Percentiles rank a stretch among this genome's conserved stretches.
Conservation (phyloP, 75 land plant genomes). For the Pinus taeda region DNA sequence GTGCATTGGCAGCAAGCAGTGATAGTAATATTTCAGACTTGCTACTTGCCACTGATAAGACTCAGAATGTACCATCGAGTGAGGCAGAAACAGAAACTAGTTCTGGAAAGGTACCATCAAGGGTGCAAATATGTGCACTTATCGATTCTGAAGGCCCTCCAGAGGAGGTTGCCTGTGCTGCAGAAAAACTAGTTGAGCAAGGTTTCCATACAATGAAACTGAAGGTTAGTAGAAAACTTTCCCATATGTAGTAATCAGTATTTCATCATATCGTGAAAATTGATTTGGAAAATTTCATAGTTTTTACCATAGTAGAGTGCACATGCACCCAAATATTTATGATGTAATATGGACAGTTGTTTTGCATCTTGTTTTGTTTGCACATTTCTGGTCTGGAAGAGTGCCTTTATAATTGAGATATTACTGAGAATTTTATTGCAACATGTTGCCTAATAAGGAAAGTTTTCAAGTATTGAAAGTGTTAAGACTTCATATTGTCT, state of each 20-base stretch:
- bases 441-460: not conserved
- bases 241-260: too few relatives aligned
- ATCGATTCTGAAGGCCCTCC: conserved; percentile 69
- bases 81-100: conserved; percentile 1
- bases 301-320: too few relatives aligned
- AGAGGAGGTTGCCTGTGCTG: conserved; percentile 53
- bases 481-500: not conserved
- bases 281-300: too few relatives aligned
- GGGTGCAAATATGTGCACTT: conserved; percentile 77
- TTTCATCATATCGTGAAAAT: too few relatives aligned
- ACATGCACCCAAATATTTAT: not conserved
- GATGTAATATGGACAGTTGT: not conserved
- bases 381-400: not conserved
- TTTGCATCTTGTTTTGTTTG: not conserved
- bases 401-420: not conserved
- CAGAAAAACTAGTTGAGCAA: conserved; percentile 58
- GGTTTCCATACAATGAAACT: conserved; percentile 86
- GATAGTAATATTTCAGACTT: conserved; percentile 43
- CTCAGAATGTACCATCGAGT: conserved; percentile 2
- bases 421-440: not conserved
- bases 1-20: conserved; percentile 64
- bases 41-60: conserved; percentile 22
- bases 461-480: not conserved
- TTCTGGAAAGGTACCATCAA: conserved; percentile 5
- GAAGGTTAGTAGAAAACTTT: conserved; percentile 43